Evolutionary conservation across 1,139 yeast genomes (phyloP), one percentile per base, ranked within the genome.

Genomic region (Saccharomyces hybrid): DNA sequence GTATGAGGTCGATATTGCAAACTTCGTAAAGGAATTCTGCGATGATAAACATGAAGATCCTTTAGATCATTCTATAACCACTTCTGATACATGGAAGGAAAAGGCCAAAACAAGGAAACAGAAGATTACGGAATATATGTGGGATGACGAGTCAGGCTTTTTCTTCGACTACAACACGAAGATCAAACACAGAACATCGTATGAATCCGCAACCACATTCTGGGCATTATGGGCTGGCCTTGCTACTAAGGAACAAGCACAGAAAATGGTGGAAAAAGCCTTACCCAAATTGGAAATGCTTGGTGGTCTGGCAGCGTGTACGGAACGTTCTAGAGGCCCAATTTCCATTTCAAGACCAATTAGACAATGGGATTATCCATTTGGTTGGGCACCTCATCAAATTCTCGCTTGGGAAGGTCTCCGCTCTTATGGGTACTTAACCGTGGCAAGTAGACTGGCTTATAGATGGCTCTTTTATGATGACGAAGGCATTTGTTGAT

Each of bases 371-470:
- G 99, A 93, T 70, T 93, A 85, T 69, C 99, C 99, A 5, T 89
- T 77, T 67, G 99, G 98, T 4, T 93, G 99, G 99, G 97, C 99
- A 0, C 99, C 99, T 2, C 99, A 95, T 70, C 99, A 93, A 70
- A 88, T 93, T 21, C 73, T 93, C 54, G 95, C 96, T 0, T 93
- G 99, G 99, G 80, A 80, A 48, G 99, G 98, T 0, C 75, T 93
- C 46, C 67, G 71, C 34, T 81, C 84, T 55, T 93, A 93, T 67
- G 95, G 95, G 0, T 88, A 77, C 66, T 73, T 71, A 3, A 83
- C 79, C 2, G 80, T 80, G 26, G 85, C 95, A 2, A 77, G 85
- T 58, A 75, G 98, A 58, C 73, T 93, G 55, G 84, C 85, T 2
- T 88, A 88, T 68, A 78, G 96, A 58, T 93, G 99, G 99, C 74